phyloP scores from a whole-genome alignment of 495 filamentous ascomycete genomes.

The Parathielavia appendiculata region DNA sequence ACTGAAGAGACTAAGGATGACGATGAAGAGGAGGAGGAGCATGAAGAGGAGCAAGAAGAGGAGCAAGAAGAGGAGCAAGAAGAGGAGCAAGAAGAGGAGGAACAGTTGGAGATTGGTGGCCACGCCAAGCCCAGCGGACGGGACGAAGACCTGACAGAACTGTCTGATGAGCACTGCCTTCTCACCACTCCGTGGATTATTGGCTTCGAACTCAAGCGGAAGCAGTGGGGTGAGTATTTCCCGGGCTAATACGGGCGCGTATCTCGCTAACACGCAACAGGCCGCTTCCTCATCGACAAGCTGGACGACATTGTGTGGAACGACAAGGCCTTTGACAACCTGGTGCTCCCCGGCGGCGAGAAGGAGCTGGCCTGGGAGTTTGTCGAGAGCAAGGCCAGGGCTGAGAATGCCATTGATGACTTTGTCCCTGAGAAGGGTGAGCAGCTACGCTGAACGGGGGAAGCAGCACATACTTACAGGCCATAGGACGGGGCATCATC shows the following conservation, averaged over 20 bases:
- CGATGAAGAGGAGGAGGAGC: background rate
- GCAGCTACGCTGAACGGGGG: conserved; percentile 1
- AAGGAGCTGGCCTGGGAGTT: conserved; percentile 49
- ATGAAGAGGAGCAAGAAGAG: background rate
- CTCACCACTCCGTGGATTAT: conserved; percentile 34
- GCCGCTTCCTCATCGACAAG: conserved; percentile 16
- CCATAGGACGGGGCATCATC: conserved; percentile 39
- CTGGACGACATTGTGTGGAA: conserved; percentile 43
- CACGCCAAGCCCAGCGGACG: background rate
- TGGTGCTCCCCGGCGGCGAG: conserved; percentile 45
- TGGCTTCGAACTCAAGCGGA: conserved; percentile 35
- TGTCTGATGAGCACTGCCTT: conserved; percentile 34
- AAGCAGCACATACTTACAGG: background rate
- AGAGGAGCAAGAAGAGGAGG: background rate
- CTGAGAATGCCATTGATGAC: conserved; percentile 48
- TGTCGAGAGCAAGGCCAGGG: conserved; percentile 31
- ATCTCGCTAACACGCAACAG: background rate
- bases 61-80: background rate
- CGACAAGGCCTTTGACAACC: conserved; percentile 44
- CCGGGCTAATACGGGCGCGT: background rate
- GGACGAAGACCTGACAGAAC: conserved; percentile 14
- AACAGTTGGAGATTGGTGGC: background rate
- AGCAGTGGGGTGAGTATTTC: conserved; percentile 27
- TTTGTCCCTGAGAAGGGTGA: conserved; percentile 45
- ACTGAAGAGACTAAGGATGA: background rate